These are phyloP conservation scores for Ophiostoma novo-ulmi DNA, from an alignment of 2,329 filamentous ascomycete genomes.

Conservation along the genomic window DNA sequence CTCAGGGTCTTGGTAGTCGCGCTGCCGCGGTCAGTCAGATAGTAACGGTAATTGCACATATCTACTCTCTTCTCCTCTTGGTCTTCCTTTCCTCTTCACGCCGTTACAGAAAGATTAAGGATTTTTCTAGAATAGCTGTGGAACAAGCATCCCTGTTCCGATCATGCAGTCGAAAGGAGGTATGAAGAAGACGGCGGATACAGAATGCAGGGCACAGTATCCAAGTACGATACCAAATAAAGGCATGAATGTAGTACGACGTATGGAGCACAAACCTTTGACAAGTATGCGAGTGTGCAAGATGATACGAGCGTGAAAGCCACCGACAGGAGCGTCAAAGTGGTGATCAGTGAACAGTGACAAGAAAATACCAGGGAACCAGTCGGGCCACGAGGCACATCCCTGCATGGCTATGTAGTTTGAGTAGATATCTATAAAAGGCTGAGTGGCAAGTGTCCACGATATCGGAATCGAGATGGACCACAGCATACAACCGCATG, in stretches of 20 bases:
- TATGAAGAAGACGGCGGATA: background rate
- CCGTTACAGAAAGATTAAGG: constrained; percentile 13
- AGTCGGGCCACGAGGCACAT: constrained; percentile 7
- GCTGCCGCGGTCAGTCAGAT: no score
- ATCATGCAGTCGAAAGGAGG: constrained; percentile 18
- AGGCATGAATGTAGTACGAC: background rate
- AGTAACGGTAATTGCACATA: background rate
- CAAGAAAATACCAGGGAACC: constrained; percentile 1
- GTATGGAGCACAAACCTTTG: background rate
- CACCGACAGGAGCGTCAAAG: background rate
- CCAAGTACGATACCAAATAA: background rate
- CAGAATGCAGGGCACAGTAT: background rate
- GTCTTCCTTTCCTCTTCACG: background rate
- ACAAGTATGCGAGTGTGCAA: background rate
- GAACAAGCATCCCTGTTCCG: constrained; percentile 21
- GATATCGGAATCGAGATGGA: background rate
- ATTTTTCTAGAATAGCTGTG: constrained; percentile 22
- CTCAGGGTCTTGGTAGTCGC: background rate
- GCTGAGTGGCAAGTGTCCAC: constrained; percentile 9
- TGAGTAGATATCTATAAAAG: background rate
- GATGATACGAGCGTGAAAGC: background rate
- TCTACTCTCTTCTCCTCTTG: background rate
- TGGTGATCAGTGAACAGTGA: background rate
- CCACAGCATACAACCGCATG: background rate
- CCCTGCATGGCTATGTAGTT: background rate